phyloP scores from a whole-genome alignment of 352 stramenopile species.

The Elongisporangium prolatum region DNA sequence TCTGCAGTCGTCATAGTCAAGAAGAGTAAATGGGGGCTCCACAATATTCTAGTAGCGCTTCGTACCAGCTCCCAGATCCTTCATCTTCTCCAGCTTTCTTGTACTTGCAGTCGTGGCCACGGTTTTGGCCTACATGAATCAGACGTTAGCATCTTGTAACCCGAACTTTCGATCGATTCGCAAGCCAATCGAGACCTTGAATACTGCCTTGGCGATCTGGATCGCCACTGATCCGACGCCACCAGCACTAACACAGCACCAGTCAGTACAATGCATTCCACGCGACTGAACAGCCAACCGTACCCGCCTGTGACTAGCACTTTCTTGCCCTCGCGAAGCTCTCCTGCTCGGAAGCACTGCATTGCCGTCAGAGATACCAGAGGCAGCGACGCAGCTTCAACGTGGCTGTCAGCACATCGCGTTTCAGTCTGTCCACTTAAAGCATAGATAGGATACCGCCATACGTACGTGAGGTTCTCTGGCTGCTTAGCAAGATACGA shows the following conservation, averaged over 20 bases:
- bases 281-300: too few relatives aligned
- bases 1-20: constrained; percentile 17
- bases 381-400: constrained; percentile 65
- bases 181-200: constrained; percentile 34
- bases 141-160: background rate
- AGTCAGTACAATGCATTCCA: background rate
- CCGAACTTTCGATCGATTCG: background rate
- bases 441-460: background rate
- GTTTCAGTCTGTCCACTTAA: background rate
- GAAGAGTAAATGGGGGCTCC: background rate
- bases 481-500: constrained; percentile 69
- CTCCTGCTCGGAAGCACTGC: constrained; percentile 37
- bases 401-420: constrained; percentile 23
- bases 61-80: constrained; percentile 45
- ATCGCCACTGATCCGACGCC: constrained; percentile 68
- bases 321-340: constrained; percentile 59
- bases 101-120: constrained; percentile 68
- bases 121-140: constrained; percentile 32
- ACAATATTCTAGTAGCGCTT: background rate
- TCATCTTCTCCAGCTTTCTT: constrained; percentile 61
- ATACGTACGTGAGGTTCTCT: constrained; percentile 44
- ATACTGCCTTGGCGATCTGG: constrained; percentile 71
- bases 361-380: constrained; percentile 50
- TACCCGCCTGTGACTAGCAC: constrained; percentile 70
- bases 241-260: constrained; percentile 29